phyloP scores from a whole-genome alignment of 2,329 filamentous ascomycete genomes.

The Fusarium avenaceum region DNA sequence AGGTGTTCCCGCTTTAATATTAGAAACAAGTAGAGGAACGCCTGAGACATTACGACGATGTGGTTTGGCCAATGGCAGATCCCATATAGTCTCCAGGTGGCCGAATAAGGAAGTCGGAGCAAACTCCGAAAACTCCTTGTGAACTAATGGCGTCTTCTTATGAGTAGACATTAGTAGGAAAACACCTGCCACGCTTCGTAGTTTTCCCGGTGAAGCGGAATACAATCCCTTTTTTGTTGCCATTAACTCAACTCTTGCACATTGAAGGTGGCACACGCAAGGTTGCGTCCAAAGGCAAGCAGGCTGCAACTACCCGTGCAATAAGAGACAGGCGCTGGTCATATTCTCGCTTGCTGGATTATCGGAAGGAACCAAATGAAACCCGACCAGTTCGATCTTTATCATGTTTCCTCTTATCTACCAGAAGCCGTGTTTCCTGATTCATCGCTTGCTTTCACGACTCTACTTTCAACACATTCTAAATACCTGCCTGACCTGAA shows the following conservation, averaged over 20 bases:
- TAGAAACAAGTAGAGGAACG: not conserved
- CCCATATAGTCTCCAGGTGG: not conserved
- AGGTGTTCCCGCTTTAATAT: too few relatives aligned
- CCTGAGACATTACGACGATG: not conserved
- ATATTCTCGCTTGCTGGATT: not conserved
- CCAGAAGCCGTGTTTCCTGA: not conserved
- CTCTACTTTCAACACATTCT: not conserved
- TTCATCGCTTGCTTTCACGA: not conserved
- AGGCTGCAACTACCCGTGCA: slow-evolving; percentile 1
- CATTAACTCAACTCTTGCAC: not conserved
- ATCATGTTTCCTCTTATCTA: not conserved
- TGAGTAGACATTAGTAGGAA: too few relatives aligned
- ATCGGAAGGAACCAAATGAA: not conserved
- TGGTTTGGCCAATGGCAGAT: slow-evolving; percentile 32
- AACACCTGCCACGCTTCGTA: too few relatives aligned
- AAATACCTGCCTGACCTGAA: not conserved
- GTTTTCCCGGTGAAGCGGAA: not conserved
- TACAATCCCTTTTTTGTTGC: not conserved
- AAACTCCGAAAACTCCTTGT: slow-evolving; percentile 46
- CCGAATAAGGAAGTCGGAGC: slow-evolving; percentile 43
- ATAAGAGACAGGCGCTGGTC: not conserved
- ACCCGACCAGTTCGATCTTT: not conserved
- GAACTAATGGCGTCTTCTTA: not conserved
- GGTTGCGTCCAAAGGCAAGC: not conserved
- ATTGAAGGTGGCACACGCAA: not conserved